phyloP scores from a whole-genome alignment of 305 asterid genomes.

The Fraxinus sp. region DNA sequence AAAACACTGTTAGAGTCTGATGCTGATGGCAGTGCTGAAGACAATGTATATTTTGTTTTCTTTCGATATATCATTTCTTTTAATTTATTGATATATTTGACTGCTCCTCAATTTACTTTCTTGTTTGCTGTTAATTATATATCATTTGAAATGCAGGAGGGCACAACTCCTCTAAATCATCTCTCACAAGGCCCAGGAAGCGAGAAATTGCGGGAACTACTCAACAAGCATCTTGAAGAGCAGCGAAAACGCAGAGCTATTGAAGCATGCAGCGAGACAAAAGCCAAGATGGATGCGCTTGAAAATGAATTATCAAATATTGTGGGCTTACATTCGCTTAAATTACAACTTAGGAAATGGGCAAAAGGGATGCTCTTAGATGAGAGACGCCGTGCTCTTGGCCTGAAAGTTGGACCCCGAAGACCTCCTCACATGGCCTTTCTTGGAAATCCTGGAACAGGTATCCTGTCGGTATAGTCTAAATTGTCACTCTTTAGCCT shows the following conservation, averaged over 20 bases:
- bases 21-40: conserved; percentile 89
- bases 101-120: not conserved
- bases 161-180: conserved; percentile 81
- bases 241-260: conserved; percentile 75
- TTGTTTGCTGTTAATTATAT: conserved; percentile 35
- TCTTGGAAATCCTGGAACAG: conserved; percentile 98
- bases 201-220: conserved; percentile 67
- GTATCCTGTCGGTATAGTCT: conserved; percentile 33
- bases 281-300: conserved; percentile 71
- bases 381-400: conserved; percentile 90
- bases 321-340: conserved; percentile 73
- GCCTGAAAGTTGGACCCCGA: conserved; percentile 84
- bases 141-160: conserved; percentile 64
- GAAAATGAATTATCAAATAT: conserved; percentile 72
- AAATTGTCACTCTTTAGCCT: not conserved
- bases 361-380: conserved; percentile 97
- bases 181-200: conserved; percentile 77
- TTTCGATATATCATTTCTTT: conserved; percentile 36
- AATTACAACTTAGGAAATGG: conserved; percentile 84
- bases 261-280: conserved; percentile 75
- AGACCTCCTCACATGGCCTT: conserved; percentile 99
- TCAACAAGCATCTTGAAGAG: conserved; percentile 64
- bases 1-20: conserved; percentile 70
- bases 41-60: conserved; percentile 46
- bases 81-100: not conserved